Conservation (phyloP, 1,139 yeast genomes). For the Candida smagusa region DNA sequence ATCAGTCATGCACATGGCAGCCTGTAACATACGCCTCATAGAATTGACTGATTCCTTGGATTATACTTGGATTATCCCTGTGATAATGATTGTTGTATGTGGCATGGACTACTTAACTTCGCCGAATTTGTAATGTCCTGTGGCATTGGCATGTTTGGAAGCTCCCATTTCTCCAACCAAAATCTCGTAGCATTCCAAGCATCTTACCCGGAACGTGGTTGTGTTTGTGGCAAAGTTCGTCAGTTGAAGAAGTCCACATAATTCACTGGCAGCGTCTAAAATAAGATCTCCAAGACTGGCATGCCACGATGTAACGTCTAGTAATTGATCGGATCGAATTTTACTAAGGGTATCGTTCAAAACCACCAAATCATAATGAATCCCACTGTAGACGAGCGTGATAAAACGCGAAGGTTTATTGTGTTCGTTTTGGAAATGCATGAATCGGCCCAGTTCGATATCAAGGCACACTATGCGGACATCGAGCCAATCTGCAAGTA, state of each 20-base stretch:
- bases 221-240: constrained; percentile 68
- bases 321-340: constrained; percentile 5
- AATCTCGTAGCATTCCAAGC: constrained; percentile 52
- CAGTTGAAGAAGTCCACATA: constrained; percentile 47
- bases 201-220: constrained; percentile 54
- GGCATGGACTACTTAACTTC: constrained; percentile 36
- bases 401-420: constrained; percentile 37
- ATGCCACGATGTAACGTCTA: constrained; percentile 9
- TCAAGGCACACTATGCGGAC: constrained; percentile 63
- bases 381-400: constrained; percentile 63
- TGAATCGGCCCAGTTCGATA: constrained; percentile 60
- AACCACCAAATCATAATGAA: constrained; percentile 70
- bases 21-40: too few species aligned
- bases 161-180: constrained; percentile 69
- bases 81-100: neutral
- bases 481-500: constrained; percentile 53
- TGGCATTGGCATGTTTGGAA: constrained; percentile 58
- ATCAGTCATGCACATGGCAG: too few species aligned
- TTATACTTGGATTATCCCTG: neutral
- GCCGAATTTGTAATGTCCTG: constrained; percentile 66
- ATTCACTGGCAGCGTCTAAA: constrained; percentile 32
- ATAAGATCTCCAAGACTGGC: constrained; percentile 20
- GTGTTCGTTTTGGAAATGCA: constrained; percentile 47
- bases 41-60: too few species aligned
- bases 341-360: constrained; percentile 28